phyloP scores from a whole-genome alignment of 257 asterid genomes.

The Mitragyna speciosa region DNA sequence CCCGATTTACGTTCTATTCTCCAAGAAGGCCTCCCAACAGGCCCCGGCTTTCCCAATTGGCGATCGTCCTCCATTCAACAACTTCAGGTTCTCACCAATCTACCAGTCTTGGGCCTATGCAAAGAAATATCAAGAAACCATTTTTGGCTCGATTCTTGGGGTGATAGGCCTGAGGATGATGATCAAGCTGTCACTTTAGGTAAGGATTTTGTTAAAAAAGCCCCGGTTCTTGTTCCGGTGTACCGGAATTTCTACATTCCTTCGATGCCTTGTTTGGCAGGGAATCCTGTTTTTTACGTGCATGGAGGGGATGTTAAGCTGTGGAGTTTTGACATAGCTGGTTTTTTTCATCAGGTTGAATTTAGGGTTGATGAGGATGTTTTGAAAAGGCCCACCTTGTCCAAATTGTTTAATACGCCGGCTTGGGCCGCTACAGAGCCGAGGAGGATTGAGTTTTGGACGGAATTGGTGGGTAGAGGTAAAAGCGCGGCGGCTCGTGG shows the following conservation, averaged over 20 bases:
- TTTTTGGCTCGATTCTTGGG: slow-evolving; percentile 74
- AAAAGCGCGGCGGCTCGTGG: slow-evolving; percentile 29
- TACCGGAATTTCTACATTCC: slow-evolving; percentile 66
- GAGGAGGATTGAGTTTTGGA: slow-evolving; percentile 70
- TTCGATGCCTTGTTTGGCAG: slow-evolving; percentile 59
- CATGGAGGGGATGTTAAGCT: slow-evolving; percentile 52
- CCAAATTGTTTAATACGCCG: slow-evolving; percentile 45
- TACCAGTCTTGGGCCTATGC: slow-evolving; percentile 56
- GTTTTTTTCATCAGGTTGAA: slow-evolving; percentile 62
- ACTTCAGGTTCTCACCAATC: slow-evolving; percentile 42
- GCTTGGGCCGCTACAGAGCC: slow-evolving; percentile 95
- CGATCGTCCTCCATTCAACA: slow-evolving; percentile 72
- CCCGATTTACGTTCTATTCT: slow-evolving; percentile 88
- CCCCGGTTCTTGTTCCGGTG: slow-evolving; percentile 73
- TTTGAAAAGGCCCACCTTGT: slow-evolving; percentile 25
- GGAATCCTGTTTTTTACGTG: slow-evolving; percentile 85
- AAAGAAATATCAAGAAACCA: slow-evolving; percentile 43
- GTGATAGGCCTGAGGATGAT: slow-evolving; percentile 45
- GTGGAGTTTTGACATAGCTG: slow-evolving; percentile 74
- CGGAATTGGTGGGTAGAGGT: slow-evolving; percentile 42
- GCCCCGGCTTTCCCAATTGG: slow-evolving; percentile 89
- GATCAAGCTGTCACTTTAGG: slow-evolving; percentile 53
- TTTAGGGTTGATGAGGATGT: slow-evolving; percentile 31
- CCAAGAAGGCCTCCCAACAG: slow-evolving; percentile 79
- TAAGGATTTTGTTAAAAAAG: slow-evolving; percentile 30